Evolutionary conservation across 2,329 filamentous ascomycete species (phyloP).

Genomic region (Xylariales sp.): DNA sequence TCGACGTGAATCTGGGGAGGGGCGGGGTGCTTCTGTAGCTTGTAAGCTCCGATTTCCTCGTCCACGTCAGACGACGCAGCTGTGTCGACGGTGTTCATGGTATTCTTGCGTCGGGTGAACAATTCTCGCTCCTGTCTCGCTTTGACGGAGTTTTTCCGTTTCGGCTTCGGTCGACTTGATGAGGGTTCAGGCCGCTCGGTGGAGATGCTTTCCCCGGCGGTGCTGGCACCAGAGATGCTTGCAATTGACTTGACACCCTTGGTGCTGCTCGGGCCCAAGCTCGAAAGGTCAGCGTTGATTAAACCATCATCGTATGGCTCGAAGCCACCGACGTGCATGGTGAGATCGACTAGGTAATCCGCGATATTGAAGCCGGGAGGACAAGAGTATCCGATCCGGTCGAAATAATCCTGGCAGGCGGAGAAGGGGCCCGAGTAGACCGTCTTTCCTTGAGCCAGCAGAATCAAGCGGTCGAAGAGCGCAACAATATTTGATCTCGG

Average conservation of each 20-base stretch:
- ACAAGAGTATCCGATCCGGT: conserved; percentile 85
- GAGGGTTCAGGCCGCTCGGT: conserved; percentile 57
- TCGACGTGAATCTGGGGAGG: conserved; percentile 60
- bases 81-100: conserved; percentile 44
- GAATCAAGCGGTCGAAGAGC: conserved; percentile 87
- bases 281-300: conserved; percentile 50
- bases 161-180: conserved; percentile 60
- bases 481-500: conserved; percentile 97
- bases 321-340: conserved; percentile 82
- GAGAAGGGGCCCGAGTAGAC: conserved; percentile 92
- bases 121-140: conserved; percentile 85
- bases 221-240: conserved; percentile 72
- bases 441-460: conserved; percentile 81
- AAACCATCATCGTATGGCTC: conserved; percentile 43
- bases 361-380: conserved; percentile 98
- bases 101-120: conserved; percentile 74
- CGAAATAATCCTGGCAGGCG: conserved; percentile 88
- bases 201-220: conserved; percentile 59
- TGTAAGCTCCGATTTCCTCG: conserved; percentile 46
- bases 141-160: conserved; percentile 75
- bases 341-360: conserved; percentile 94
- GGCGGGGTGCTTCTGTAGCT: conserved; percentile 43
- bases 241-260: conserved; percentile 86
- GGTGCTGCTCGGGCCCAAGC: conserved; percentile 79
- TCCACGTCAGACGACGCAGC: conserved; percentile 56